Evolutionary conservation across 345 rosid genomes (phyloP), one percentile per base, ranked within the genome.

Genomic region (Dipteronia sinensis): DNA sequence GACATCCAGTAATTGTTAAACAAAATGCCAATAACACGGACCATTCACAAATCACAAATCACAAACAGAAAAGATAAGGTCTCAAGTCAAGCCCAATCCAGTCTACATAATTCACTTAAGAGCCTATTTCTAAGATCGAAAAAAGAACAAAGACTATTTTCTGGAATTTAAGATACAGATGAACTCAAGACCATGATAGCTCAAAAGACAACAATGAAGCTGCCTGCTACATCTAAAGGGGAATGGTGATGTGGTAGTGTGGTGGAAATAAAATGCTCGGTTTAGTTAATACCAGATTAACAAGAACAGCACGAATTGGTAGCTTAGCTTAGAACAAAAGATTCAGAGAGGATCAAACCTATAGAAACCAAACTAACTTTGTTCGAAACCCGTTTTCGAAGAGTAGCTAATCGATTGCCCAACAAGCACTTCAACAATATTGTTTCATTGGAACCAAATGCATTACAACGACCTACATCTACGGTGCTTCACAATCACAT

Each of bases 21-120:
- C 17, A 53, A 53, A 15, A 7, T 53, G n/a, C 58, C n/a, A 53
- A 53, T 6, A 53, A 53, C 58, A 16, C 5, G n/a, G 58, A 53
- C n/a, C 0, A 20, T 19, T 20, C 27, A 20, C 63, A 58, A 7
- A 20, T 56, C 62, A 17, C 25, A 58, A 20, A n/a, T 59, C 64
- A n/a, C 27, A 59, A 59, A 20, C 10, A 17, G 47, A 22, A 12
- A 16, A 19, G 38, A 34, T 34, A 34, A 34, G 65, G 15, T 20
- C 58, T 75, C 27, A 55, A 15, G 16, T 22, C 25, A 10, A 65
- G 72, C 72, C 78, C 65, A 76, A 76, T 22, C 13, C 23, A 38
- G 55, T 13, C 55, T 72, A 67, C 56, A 40, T 40, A 15, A 58
- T 12, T 12, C 22, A 56, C 49, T 13, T 15, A 34, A 2, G 65